phyloP scores from a whole-genome alignment of 78 protist genomes.

The Monocercomonoides exilis region DNA sequence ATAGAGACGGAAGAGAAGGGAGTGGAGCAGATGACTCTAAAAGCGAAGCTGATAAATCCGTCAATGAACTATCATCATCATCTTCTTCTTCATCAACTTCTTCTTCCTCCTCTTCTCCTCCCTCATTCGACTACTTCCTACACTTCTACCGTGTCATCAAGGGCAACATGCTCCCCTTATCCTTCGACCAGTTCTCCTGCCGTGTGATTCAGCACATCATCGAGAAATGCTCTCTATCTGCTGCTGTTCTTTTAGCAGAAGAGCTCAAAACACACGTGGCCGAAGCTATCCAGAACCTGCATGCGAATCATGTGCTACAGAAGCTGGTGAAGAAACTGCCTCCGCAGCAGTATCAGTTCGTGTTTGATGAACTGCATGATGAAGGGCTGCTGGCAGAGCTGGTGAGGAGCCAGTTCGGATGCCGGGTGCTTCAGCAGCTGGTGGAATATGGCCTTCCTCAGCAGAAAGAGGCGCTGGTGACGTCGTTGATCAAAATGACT shows the following conservation, averaged over 20 bases:
- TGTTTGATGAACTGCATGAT: neutral
- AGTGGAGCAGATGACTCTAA: too few relatives aligned
- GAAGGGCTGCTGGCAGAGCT: neutral
- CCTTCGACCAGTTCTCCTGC: neutral
- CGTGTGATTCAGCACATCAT: neutral
- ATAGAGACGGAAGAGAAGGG: too few relatives aligned
- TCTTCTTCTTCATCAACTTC: too few relatives aligned
- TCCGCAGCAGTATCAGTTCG: neutral
- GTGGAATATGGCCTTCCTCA: neutral
- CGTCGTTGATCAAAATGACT: neutral
- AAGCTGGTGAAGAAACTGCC: neutral
- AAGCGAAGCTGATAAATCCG: too few relatives aligned
- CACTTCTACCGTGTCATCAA: too few relatives aligned
- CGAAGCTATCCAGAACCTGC: neutral
- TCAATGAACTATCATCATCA: too few relatives aligned
- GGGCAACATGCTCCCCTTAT: neutral
- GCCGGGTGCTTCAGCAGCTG: conserved; percentile 2
- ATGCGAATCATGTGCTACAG: neutral
- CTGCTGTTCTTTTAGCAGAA: neutral
- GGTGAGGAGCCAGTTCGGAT: neutral
- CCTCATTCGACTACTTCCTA: too few relatives aligned
- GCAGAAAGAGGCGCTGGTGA: neutral
- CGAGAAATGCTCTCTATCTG: neutral
- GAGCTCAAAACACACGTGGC: neutral
- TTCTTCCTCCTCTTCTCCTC: too few relatives aligned